Evolutionary conservation across 495 filamentous ascomycete species (phyloP).

Genomic region (Articulospora tetracladia): DNA sequence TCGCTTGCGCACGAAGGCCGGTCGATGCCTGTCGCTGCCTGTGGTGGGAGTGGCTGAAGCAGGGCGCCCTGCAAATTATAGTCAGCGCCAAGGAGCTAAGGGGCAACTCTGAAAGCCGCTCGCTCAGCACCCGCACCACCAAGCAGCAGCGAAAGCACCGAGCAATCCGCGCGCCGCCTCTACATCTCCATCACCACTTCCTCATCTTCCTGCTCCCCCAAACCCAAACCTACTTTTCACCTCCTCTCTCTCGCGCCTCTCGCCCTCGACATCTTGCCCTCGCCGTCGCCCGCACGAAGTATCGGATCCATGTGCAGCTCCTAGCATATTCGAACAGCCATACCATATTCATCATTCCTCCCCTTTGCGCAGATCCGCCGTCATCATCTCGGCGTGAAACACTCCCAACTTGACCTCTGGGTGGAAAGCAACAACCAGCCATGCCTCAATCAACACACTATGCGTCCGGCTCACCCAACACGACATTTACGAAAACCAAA

Average conservation of each 20-base stretch:
- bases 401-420: background rate
- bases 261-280: slow-evolving; percentile 2
- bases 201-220: background rate
- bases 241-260: background rate
- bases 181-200: background rate
- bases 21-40: background rate
- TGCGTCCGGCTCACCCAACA: slow-evolving; percentile 13
- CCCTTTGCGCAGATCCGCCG: slow-evolving; percentile 6
- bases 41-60: background rate
- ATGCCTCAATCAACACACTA: slow-evolving; percentile 18
- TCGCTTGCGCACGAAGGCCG: background rate
- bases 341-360: slow-evolving; percentile 8
- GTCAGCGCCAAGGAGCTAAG: background rate
- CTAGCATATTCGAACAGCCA: slow-evolving; percentile 10
- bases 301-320: slow-evolving; percentile 24
- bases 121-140: background rate
- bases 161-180: background rate
- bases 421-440: background rate
- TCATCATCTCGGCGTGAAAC: background rate
- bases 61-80: background rate
- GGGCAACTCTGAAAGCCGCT: background rate
- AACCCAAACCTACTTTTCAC: background rate
- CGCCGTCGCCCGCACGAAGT: background rate
- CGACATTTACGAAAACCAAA: slow-evolving; percentile 22
- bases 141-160: background rate